phyloP scores from a whole-genome alignment of 2,329 filamentous ascomycete genomes.

The Microsporum canis region DNA sequence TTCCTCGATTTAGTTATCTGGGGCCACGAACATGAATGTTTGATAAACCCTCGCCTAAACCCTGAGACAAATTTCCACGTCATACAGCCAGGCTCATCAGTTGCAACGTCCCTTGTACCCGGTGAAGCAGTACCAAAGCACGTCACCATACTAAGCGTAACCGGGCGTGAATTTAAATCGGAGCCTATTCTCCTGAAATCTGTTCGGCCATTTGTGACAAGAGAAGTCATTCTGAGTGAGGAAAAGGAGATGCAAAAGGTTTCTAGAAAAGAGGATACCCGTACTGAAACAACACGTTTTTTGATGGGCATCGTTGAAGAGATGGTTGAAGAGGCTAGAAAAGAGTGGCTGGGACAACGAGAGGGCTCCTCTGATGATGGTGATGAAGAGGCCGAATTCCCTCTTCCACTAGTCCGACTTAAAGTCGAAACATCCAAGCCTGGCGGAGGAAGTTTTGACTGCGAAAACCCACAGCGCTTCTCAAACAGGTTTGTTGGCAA shows the following conservation, averaged over 20 bases:
- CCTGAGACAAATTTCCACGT: conserved; percentile 85
- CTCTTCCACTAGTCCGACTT: conserved; percentile 73
- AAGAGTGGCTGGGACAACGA: conserved; percentile 71
- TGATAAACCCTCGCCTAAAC: conserved; percentile 74
- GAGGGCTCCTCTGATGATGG: conserved; percentile 40
- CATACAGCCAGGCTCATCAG: conserved; percentile 93
- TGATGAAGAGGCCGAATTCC: conserved; percentile 50
- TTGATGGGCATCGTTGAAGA: conserved; percentile 70
- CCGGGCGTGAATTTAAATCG: conserved; percentile 66
- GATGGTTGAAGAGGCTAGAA: conserved; percentile 74
- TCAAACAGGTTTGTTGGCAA: conserved; percentile 83
- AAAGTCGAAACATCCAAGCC: conserved; percentile 83
- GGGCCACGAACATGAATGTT: conserved; percentile 95
- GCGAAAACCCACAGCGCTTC: conserved; percentile 91
- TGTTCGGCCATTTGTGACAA: conserved; percentile 81
- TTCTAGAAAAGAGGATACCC: conserved; percentile 71
- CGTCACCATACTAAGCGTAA: conserved; percentile 73
- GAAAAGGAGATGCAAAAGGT: conserved; percentile 67
- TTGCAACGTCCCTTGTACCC: conserved; percentile 81
- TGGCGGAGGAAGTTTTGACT: conserved; percentile 74
- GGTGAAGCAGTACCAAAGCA: conserved; percentile 88
- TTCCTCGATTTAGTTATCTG: conserved; percentile 88
- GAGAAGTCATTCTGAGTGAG: conserved; percentile 64
- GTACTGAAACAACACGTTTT: conserved; percentile 64
- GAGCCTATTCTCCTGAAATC: conserved; percentile 76